Percentiles rank a stretch among this genome's conserved stretches.
Conservation (phyloP, 768 basidiomycete species). For the Russula griseocarnosa region DNA sequence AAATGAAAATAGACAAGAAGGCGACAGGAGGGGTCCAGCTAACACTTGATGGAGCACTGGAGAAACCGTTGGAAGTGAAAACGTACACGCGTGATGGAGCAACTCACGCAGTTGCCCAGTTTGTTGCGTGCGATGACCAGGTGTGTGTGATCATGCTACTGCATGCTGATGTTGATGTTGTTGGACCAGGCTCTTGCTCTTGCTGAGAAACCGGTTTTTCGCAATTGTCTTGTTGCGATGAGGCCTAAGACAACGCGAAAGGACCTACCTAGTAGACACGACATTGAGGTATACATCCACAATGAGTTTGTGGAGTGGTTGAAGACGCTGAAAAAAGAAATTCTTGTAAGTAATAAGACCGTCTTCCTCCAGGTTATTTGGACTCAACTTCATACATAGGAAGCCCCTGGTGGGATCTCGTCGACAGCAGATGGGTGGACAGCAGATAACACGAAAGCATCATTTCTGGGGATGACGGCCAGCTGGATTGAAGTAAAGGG, state of each 20-base stretch:
- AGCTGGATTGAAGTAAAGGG: conserved; percentile 3
- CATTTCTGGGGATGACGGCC: not conserved
- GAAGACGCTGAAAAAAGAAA: not conserved
- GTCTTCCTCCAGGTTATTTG: not conserved
- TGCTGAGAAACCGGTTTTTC: not conserved
- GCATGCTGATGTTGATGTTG: not conserved
- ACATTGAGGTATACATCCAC: not conserved
- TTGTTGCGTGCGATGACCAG: not conserved
- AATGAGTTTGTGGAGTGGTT: not conserved
- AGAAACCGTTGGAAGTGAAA: not conserved
- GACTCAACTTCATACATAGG: not conserved
- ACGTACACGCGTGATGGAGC: not conserved
- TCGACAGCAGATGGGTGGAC: too few relatives aligned
- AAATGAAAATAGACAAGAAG: not conserved
- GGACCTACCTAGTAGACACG: not conserved
- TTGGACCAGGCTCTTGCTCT: not conserved
- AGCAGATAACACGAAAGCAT: not conserved
- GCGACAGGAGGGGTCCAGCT: not conserved
- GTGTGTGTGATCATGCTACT: not conserved
- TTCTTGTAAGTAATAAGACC: not conserved
- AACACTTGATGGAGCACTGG: not conserved
- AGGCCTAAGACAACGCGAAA: too few relatives aligned
- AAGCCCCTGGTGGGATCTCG: too few relatives aligned
- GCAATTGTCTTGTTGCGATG: too few relatives aligned
- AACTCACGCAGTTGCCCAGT: not conserved